Conservation (phyloP, 805 yeast species). For the Ogataea wickerhamii region DNA sequence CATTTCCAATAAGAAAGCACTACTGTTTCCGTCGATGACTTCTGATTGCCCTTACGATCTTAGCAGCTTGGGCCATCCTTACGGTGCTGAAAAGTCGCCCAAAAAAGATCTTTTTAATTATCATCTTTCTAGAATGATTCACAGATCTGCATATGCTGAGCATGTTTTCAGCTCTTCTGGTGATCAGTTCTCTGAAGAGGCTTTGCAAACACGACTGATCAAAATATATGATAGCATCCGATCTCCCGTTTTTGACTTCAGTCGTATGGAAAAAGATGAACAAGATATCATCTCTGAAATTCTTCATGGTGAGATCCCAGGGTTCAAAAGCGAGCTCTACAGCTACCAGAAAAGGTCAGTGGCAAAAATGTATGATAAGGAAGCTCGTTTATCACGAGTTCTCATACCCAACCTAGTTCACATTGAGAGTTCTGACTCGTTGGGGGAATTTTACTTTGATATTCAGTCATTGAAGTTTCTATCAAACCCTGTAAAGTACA, state of each 20-base stretch:
- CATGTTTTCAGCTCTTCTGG: background rate
- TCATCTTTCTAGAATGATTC: slow-evolving; percentile 37
- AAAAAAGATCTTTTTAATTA: slow-evolving; percentile 18
- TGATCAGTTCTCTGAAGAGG: slow-evolving; percentile 11
- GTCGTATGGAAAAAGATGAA: slow-evolving; percentile 18
- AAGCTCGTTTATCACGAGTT: slow-evolving; percentile 31
- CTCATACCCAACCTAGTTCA: slow-evolving; percentile 23
- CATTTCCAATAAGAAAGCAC: slow-evolving; percentile 3
- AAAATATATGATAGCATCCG: slow-evolving; percentile 35
- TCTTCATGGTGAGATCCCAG: slow-evolving; percentile 35
- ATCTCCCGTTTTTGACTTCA: slow-evolving; percentile 29
- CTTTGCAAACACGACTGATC: slow-evolving; percentile 25
- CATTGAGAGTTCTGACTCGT: background rate
- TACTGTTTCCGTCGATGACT: slow-evolving; percentile 11
- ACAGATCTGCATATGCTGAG: slow-evolving; percentile 14
- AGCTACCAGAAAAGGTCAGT: slow-evolving; percentile 60
- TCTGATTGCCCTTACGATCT: background rate
- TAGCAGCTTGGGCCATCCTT: slow-evolving; percentile 4
- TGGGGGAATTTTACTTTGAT: slow-evolving; percentile 35
- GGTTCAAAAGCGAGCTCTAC: slow-evolving; percentile 50
- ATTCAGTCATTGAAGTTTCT: slow-evolving; percentile 29
- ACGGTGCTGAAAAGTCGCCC: slow-evolving; percentile 1
- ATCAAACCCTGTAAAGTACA: slow-evolving; percentile 38
- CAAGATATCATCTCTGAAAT: slow-evolving; percentile 22
- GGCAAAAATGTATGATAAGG: slow-evolving; percentile 55